Conservation (phyloP, 306 rosid genomes). For the Fagus sylvatica region DNA sequence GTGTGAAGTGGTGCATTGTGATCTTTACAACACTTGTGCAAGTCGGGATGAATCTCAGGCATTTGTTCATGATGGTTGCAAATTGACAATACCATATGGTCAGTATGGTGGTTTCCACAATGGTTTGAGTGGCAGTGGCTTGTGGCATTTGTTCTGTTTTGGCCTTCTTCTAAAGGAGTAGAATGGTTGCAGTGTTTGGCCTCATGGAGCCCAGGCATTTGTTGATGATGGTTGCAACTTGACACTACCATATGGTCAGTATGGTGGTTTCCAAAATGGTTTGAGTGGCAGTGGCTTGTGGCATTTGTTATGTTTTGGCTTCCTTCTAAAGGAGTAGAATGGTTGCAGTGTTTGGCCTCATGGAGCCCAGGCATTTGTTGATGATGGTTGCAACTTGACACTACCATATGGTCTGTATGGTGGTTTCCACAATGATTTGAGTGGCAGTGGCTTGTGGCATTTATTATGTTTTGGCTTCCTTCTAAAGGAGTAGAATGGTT, state of each 20-base stretch:
- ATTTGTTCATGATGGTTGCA: constrained; percentile 21
- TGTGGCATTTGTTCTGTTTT: not conserved
- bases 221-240: constrained; percentile 39
- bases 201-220: too few relatives aligned
- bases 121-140: constrained; percentile 37
- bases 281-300: too few relatives aligned
- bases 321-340: too few relatives aligned
- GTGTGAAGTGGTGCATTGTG: constrained; percentile 6
- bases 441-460: constrained; percentile 33
- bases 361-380: constrained; percentile 18
- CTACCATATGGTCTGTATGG: not conserved
- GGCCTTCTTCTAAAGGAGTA: too few relatives aligned
- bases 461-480: constrained; percentile 5
- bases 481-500: constrained; percentile 22
- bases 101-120: constrained; percentile 25
- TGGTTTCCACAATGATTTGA: constrained; percentile 30
- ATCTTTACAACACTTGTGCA: constrained; percentile 13
- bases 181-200: too few relatives aligned
- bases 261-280: constrained; percentile 28
- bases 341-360: constrained; percentile 14
- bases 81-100: constrained; percentile 3
- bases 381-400: constrained; percentile 18
- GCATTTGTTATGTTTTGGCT: too few relatives aligned
- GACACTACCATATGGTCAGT: constrained; percentile 31
- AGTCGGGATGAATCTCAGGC: constrained; percentile 20